Evolutionary conservation across 345 rosid genomes (phyloP), one percentile per base, ranked within the genome.

Genomic region (Gossypioides kirkii): DNA sequence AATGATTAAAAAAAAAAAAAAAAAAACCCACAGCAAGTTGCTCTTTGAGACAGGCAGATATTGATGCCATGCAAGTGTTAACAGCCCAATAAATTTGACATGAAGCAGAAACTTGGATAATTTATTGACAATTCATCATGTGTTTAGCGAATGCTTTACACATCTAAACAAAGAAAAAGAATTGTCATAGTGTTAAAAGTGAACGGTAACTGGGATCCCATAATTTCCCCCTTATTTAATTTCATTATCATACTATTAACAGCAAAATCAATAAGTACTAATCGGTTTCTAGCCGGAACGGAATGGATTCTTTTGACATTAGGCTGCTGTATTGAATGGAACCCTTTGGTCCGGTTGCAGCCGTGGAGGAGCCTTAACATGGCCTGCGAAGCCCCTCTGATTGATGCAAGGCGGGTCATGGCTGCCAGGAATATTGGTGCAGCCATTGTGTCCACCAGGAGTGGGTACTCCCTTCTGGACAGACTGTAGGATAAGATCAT

Each of bases 331-430:
- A 18, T 9, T 14, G 9, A 43, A 64, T 20, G 32, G 69, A 64
- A 18, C 17, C 53, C 20, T 43, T 20, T 1, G 17, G 9, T 18
- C 25, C 0, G 78, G 25, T n/a, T 60, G 50, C 11, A 38, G 47
- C 46, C 61, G 26, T 0, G 70, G 53, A 54, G 78, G 67, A 14
- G 65, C 58, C 55, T 10, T 10, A 42, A 17, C 49, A 8, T 9
- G 69, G 42, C 81, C 84, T 10, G 79, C 81, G 23, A 75, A 77
- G 41, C 53, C 25, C 67, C 16, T 55, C 25, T 42, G 20, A 42
- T 11, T 18, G 22, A 61, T 50, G 77, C 84, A 81, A 16, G 60
- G 75, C 0, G 58, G 4, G 0, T 72, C 84, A 3, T 73, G 64
- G 0, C 43, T 10, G 4, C 49, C 55, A 2, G 77, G 81, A 22